A percentile compares a stretch with the other conserved stretches of the same genome.
phyloP scores from a whole-genome alignment of 2,329 filamentous ascomycete genomes.

The Chrysoporthe puriensis region DNA sequence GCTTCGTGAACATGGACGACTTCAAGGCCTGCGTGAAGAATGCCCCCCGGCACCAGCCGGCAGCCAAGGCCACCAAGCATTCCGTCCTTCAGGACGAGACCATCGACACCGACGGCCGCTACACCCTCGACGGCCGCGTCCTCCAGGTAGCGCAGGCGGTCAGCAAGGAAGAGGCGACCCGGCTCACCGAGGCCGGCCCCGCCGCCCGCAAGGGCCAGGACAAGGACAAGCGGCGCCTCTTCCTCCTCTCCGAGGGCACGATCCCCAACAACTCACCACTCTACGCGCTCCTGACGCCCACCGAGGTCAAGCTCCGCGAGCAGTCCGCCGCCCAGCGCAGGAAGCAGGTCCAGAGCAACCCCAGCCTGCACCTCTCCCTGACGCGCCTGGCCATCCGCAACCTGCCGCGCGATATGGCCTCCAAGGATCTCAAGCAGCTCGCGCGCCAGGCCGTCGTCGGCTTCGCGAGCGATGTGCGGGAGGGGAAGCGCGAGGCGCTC shows the following conservation, averaged over 20 bases:
- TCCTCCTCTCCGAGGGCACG: conserved; percentile 83
- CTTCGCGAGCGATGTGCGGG: conserved; percentile 88
- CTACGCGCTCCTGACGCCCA: conserved; percentile 73
- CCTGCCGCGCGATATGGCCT: conserved; percentile 78
- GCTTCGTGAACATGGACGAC: conserved; percentile 80
- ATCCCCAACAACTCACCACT: conserved; percentile 78
- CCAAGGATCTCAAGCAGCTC: conserved; percentile 88
- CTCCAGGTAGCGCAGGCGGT: conserved; percentile 85
- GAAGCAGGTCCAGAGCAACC: conserved; percentile 88
- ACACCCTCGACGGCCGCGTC: conserved; percentile 88
- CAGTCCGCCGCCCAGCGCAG: conserved; percentile 86
- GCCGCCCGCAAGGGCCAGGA: conserved; percentile 66
- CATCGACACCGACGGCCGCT: conserved; percentile 78
- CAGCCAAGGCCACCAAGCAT: conserved; percentile 59
- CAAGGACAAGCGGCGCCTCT: conserved; percentile 88
- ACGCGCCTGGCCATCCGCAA: conserved; percentile 92
- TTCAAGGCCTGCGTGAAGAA: conserved; percentile 75
- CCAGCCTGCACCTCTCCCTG: conserved; percentile 83
- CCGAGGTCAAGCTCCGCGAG: conserved; percentile 86
- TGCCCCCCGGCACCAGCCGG: conserved; percentile 65
- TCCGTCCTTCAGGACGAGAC: conserved; percentile 89
- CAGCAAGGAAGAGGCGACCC: conserved; percentile 76
- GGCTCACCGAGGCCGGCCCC: conserved; percentile 73
- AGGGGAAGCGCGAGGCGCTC: conserved; percentile 72
- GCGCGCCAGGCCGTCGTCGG: conserved; percentile 92